Evolutionary conservation across 2,329 filamentous ascomycete species (phyloP).

Genomic region (Alternaria burnsii): DNA sequence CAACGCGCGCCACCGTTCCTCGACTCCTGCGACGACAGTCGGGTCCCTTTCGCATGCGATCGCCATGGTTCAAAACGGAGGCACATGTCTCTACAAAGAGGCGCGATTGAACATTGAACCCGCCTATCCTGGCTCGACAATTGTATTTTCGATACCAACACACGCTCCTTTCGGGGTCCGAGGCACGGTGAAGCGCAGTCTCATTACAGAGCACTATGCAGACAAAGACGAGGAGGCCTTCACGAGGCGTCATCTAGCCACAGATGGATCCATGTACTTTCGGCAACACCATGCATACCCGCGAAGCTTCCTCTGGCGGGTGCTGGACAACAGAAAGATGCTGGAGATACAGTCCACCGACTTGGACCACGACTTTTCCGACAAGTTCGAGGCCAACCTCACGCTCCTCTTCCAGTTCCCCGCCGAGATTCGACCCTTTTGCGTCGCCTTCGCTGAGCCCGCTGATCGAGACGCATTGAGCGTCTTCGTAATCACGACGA

Average conservation of each 20-base stretch:
- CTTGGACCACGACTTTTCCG: constrained; percentile 72
- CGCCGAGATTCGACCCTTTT: constrained; percentile 75
- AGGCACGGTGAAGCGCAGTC: constrained; percentile 42
- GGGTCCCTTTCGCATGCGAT: constrained; percentile 62
- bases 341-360: constrained; percentile 87
- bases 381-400: constrained; percentile 72
- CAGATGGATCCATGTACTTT: constrained; percentile 83
- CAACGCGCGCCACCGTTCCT: constrained; percentile 22
- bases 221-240: constrained; percentile 76
- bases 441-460: constrained; percentile 83
- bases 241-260: constrained; percentile 74
- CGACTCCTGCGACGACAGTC: constrained; percentile 6
- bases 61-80: constrained; percentile 71
- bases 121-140: constrained; percentile 71
- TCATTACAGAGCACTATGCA: constrained; percentile 50
- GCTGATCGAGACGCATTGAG: constrained; percentile 79
- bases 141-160: constrained; percentile 65
- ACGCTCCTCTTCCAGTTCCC: constrained; percentile 82
- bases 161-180: constrained; percentile 44
- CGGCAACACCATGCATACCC: constrained; percentile 78
- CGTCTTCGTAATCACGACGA: constrained; percentile 80
- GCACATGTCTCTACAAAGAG: constrained; percentile 81
- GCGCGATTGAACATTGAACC: constrained; percentile 84
- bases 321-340: constrained; percentile 79
- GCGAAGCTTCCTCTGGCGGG: constrained; percentile 88